Evolutionary conservation across 2,329 filamentous ascomycete genomes (phyloP), one percentile per base, ranked within the genome.

Genomic region (Nemania sp.): DNA sequence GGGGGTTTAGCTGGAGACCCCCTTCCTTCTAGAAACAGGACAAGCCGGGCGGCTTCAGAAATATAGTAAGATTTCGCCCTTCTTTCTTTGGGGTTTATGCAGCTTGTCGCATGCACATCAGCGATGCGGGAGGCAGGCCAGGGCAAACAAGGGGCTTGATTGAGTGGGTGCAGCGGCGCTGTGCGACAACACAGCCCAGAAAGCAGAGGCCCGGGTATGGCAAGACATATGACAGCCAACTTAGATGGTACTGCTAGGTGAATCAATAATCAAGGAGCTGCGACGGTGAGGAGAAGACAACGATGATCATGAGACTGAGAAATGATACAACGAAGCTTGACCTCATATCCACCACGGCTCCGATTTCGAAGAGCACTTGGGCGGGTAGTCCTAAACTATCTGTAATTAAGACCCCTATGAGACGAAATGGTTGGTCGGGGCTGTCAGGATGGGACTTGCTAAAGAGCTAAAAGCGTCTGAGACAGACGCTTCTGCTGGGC

Each of bases 61-160:
- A 52, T 59, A 57, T 61, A 60, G 53, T 57, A 54, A 62, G 53
- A 61, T 44, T 54, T 57, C 41, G 43, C 33, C 56, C 52, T 62
- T 52, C 48, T 60, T 65, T 63, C 53, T 61, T 43, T 54, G 52
- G 52, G 19, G 51, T 31, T 41, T 61, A 62, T 62, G 61, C 60
- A 55, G 64, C 59, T 62, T 64, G 57, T 63, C 55, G 61, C 52
- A 59, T 60, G 56, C 60, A 57, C 61, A 60, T 54, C 54, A 52
- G 49, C 49, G 36, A 41, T 48, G 43, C 54, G 40, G 50, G 34
- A 61, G 56, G 48, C 45, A 59, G 44, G 41, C 33, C 44, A 49
- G 45, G 42, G 42, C 54, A 60, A 58, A 37, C 51, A 59, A 41
- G 49, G 42, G 48, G 54, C 33, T 39, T 40, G 51, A 46, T 37